phyloP scores from a whole-genome alignment of 805 yeast species.

The Candida ortonii region DNA sequence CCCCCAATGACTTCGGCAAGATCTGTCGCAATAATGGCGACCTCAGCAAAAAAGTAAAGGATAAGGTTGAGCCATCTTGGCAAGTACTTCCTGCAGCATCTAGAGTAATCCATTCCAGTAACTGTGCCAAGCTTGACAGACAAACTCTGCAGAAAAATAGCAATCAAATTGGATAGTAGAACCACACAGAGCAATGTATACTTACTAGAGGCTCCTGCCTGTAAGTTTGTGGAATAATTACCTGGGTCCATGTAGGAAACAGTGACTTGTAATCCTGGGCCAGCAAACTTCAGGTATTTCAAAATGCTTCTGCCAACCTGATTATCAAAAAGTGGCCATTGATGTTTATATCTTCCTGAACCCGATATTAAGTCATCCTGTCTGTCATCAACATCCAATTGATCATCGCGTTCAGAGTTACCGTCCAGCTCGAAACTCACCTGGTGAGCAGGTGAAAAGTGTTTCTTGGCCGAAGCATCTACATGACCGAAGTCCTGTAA shows the following conservation, averaged over 20 bases:
- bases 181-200: constrained; percentile 43
- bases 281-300: constrained; percentile 39
- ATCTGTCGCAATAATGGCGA: constrained; percentile 50
- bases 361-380: too few relatives aligned
- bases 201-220: constrained; percentile 45
- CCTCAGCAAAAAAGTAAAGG: constrained; percentile 44
- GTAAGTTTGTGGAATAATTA: constrained; percentile 46
- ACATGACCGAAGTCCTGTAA: too few relatives aligned
- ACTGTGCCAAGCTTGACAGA: constrained; percentile 48
- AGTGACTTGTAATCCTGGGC: constrained; percentile 47
- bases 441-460: too few relatives aligned
- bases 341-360: too few relatives aligned
- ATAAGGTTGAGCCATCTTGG: constrained; percentile 39
- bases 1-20: constrained; percentile 54
- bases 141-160: constrained; percentile 43
- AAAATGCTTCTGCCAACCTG: constrained; percentile 5
- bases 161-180: constrained; percentile 42
- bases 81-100: constrained; percentile 40
- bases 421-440: too few relatives aligned
- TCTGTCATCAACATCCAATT: too few relatives aligned
- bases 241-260: constrained; percentile 57
- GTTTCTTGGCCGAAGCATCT: too few relatives aligned
- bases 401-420: too few relatives aligned
- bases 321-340: too few relatives aligned
- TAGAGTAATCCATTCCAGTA: constrained; percentile 46